Base-by-base conservation (phyloP, 805 yeast genomes). In the Saturnispora mendoncae region DNA sequence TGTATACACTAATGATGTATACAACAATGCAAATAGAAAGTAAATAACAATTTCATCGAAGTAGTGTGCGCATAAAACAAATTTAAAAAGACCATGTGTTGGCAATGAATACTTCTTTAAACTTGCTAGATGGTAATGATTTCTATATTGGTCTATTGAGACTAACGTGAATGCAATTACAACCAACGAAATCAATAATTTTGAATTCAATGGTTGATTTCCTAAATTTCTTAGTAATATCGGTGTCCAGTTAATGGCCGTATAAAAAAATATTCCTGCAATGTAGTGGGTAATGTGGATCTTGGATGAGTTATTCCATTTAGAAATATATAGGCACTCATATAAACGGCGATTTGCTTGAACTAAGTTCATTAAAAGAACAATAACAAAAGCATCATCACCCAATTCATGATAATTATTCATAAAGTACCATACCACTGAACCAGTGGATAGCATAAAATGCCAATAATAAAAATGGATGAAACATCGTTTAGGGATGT, bases 231-330 rank as follows among this genome's bases (percentile, higher is more conserved):
- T 13, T 7, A 34, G 25, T 8, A 39, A 17, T 2, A 48, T 34
- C 0, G 62, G 61, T 17, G 51, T 68, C 7, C 68, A 21, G 41
- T 74, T 68, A 8, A 78, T 60, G 1, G 71, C 55, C 0, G 72
- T 41, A 48, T 83, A 83, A 51, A 76, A 81, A 50, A 67, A 64
- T 4, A 80, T 26, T 0, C 92, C 94, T 4, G 72, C 80, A 1
- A 76, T 38, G 51, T 81, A 83, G 58, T 83, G 92, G 1, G 75
- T 64, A 28, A 80, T 51, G 52, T 81, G 79, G 65, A 83, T 82
- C 44, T 67, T 67, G 2, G 86, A 67, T 1, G 52, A 51, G 2
- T 55, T 33, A 3, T 71, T 64, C 54, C 70, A 76, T 28, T 65
- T 71, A 29, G 72, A 65, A 17, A 82, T 65, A 38, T 50, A 63